Evolutionary conservation across 2,329 filamentous ascomycete genomes (phyloP).

Genomic region (Verticillium zaregamsianum): DNA sequence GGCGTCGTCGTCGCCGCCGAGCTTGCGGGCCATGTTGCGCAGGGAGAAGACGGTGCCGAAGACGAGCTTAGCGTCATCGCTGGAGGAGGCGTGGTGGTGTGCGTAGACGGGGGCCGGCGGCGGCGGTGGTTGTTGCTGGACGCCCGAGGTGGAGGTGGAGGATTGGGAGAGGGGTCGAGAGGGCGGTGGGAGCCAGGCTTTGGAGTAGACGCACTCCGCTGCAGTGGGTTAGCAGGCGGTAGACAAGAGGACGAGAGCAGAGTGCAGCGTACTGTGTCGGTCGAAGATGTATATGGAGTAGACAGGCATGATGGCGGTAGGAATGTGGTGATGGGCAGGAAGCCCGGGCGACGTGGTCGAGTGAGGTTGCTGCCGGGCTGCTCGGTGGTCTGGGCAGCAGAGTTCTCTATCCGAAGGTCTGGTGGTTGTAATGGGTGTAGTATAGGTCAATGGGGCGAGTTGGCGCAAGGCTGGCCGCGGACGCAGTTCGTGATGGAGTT

Average conservation of each 20-base stretch:
- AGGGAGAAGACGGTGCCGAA: constrained; percentile 96
- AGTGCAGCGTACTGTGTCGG: constrained; percentile 71
- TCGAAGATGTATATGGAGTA: constrained; percentile 99
- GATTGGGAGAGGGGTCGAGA: constrained; percentile 37
- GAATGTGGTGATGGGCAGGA: not conserved
- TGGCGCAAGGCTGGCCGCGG: not conserved
- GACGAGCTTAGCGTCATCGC: constrained; percentile 92
- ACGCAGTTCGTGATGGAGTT: not conserved
- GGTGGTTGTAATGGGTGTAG: not conserved
- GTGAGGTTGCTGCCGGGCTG: not conserved
- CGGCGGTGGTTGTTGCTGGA: constrained; percentile 10
- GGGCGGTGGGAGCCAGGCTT: constrained; percentile 65
- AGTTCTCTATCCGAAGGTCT: not conserved
- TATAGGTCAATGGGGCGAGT: not conserved
- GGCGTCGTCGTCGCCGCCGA: constrained; percentile 89
- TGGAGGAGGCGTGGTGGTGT: constrained; percentile 25
- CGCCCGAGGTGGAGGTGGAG: constrained; percentile 13
- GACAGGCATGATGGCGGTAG: constrained; percentile 67
- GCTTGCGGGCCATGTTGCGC: constrained; percentile 93
- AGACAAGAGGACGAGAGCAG: not conserved
- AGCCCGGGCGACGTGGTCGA: not conserved
- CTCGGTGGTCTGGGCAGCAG: not conserved
- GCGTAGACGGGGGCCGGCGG: constrained; percentile 5
- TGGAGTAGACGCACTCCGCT: constrained; percentile 98
- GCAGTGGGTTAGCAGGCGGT: constrained; percentile 14